Evolutionary conservation across 768 basidiomycete genomes (phyloP).

Genomic region (Boletus rubroflammeus): DNA sequence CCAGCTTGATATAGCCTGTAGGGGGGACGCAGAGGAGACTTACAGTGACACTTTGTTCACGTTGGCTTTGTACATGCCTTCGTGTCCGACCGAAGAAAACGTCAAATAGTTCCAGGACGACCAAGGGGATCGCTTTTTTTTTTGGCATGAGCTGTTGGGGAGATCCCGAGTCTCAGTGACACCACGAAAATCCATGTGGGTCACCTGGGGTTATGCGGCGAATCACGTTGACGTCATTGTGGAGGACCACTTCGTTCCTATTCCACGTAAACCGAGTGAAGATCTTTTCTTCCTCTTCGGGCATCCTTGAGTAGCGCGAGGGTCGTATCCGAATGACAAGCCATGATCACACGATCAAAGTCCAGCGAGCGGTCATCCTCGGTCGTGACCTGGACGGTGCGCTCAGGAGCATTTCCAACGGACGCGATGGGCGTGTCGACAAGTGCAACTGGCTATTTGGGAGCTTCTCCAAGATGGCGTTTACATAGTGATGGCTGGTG

Average conservation of each 20-base stretch:
- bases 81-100: slow-evolving; percentile 35
- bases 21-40: slow-evolving; percentile 21
- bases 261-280: slow-evolving; percentile 63
- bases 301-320: slow-evolving; percentile 38
- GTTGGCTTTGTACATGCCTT: slow-evolving; percentile 42
- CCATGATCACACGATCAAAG: slow-evolving; percentile 72
- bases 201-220: not conserved
- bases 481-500: slow-evolving; percentile 60
- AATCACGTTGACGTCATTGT: slow-evolving; percentile 58
- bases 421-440: slow-evolving; percentile 52
- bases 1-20: not conserved
- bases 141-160: slow-evolving; percentile 60
- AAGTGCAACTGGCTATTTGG: slow-evolving; percentile 54
- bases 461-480: slow-evolving; percentile 54
- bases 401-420: slow-evolving; percentile 32
- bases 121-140: slow-evolving; percentile 53
- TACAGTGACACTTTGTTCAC: slow-evolving; percentile 61
- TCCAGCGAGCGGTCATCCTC: slow-evolving; percentile 39
- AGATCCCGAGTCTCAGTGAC: not conserved
- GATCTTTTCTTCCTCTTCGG: slow-evolving; percentile 50
- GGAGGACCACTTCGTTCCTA: slow-evolving; percentile 62
- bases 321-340: slow-evolving; percentile 68
- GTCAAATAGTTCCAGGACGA: slow-evolving; percentile 82
- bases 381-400: slow-evolving; percentile 45
- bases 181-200: not conserved